A percentile compares a stretch with the other conserved stretches of the same genome.
These are phyloP conservation scores for Cryptococcus sp. DNA, from an alignment of 1,284 basidiomycete species.

Conservation along the genomic window DNA sequence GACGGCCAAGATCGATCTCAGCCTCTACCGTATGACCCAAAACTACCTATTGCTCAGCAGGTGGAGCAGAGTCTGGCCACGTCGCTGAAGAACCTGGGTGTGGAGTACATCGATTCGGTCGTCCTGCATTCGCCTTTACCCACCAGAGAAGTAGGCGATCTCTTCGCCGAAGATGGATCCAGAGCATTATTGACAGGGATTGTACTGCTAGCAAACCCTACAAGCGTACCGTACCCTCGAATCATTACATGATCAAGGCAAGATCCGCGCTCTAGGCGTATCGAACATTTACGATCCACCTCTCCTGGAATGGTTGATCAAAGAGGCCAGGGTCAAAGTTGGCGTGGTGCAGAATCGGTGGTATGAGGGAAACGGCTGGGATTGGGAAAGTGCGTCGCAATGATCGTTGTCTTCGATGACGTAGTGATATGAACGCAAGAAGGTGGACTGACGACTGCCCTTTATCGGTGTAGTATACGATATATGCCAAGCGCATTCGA, in stretches of 20 bases:
- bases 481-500: conserved; percentile 56
- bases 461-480: conserved; percentile 35
- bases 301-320: conserved; percentile 60
- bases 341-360: conserved; percentile 78
- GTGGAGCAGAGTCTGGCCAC: conserved; percentile 64
- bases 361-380: conserved; percentile 77
- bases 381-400: conserved; percentile 56
- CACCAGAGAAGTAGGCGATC: conserved; percentile 53
- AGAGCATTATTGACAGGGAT: background rate
- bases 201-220: conserved; percentile 56
- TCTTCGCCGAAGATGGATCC: too few relatives aligned
- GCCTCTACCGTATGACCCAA: conserved; percentile 70
- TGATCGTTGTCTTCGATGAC: too few relatives aligned
- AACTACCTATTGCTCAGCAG: conserved; percentile 61
- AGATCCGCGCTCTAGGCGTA: conserved; percentile 66
- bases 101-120: conserved; percentile 70
- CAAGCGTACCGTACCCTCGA: conserved; percentile 68
- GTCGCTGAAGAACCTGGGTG: conserved; percentile 67
- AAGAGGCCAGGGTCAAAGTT: conserved; percentile 57
- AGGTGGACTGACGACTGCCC: conserved; percentile 29
- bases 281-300: conserved; percentile 72
- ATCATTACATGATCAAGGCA: conserved; percentile 63
- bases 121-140: conserved; percentile 73
- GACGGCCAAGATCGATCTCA: conserved; percentile 68
- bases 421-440: too few relatives aligned